Evolutionary conservation across 352 stramenopile species (phyloP).

Genomic region (Globisporangium yorkense): DNA sequence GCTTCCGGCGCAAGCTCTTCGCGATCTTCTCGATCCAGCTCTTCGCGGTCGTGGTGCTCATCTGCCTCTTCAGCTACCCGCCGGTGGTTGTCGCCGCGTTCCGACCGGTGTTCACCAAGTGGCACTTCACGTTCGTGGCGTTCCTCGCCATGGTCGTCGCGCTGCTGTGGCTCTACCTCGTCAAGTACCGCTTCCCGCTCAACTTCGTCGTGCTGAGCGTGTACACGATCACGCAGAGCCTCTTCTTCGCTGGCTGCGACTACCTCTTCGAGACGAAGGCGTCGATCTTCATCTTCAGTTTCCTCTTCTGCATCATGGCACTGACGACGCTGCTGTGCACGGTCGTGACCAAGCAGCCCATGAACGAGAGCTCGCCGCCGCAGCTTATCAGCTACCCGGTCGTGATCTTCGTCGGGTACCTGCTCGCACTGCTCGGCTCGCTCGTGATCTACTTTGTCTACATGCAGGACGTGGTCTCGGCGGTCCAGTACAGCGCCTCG

Average conservation of each 20-base stretch:
- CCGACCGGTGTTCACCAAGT: slow-evolving; percentile 28
- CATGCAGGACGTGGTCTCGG: slow-evolving; percentile 44
- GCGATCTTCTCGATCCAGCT: slow-evolving; percentile 69
- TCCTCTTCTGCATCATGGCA: slow-evolving; percentile 55
- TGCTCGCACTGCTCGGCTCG: slow-evolving; percentile 48
- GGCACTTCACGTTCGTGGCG: slow-evolving; percentile 45
- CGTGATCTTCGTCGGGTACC: slow-evolving; percentile 44
- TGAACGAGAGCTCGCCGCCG: slow-evolving; percentile 21
- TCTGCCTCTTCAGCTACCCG: slow-evolving; percentile 33
- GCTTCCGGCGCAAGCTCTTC: slow-evolving; percentile 69
- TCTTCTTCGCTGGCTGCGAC: slow-evolving; percentile 56
- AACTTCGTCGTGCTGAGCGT: slow-evolving; percentile 58
- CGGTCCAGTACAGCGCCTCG: slow-evolving; percentile 45
- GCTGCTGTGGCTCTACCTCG: slow-evolving; percentile 63
- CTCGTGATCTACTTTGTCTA: slow-evolving; percentile 58
- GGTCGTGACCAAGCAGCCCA: slow-evolving; percentile 31
- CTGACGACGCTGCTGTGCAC: slow-evolving; percentile 56
- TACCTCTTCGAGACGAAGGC: slow-evolving; percentile 49
- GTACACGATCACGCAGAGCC: slow-evolving; percentile 55
- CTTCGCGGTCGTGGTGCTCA: slow-evolving; percentile 36
- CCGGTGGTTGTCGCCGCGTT: slow-evolving; percentile 23
- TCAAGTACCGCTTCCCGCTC: slow-evolving; percentile 67
- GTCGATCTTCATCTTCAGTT: slow-evolving; percentile 60
- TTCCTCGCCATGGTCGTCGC: slow-evolving; percentile 47
- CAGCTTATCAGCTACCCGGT: slow-evolving; percentile 57